These are phyloP conservation scores for Astragalus membranaceus DNA, from an alignment of 306 rosid genomes.

Conservation along the genomic window DNA sequence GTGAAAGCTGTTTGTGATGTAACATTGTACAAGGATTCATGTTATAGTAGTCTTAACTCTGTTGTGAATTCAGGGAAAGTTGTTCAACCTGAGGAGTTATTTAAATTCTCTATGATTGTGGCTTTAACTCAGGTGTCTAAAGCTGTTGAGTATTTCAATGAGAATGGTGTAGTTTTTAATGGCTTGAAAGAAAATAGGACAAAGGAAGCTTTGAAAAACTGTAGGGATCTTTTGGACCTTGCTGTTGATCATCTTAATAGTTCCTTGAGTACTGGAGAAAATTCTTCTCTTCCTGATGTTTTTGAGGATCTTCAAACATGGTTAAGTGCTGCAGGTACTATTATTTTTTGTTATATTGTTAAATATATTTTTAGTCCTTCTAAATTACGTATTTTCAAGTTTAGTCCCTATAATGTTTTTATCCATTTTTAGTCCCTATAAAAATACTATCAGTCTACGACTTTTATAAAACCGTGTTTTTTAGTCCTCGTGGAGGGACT, in stretches of 20 bases:
- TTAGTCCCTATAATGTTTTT: neutral
- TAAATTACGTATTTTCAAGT: neutral
- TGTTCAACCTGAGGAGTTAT: conserved; percentile 41
- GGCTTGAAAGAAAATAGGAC: conserved; percentile 22
- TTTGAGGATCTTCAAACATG: conserved; percentile 64
- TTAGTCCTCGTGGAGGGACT: no score
- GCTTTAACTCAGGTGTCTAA: conserved; percentile 42
- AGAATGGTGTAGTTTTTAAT: conserved; percentile 22
- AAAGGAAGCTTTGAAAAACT: conserved; percentile 37
- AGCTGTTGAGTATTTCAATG: conserved; percentile 26
- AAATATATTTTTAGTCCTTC: neutral
- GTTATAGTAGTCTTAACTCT: conserved; percentile 42
- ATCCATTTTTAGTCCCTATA: no score
- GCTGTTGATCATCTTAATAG: conserved; percentile 55
- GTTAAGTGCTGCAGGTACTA: conserved; percentile 64
- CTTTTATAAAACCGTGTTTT: no score
- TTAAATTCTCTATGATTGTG: conserved; percentile 34
- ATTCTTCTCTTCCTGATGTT: conserved; percentile 33
- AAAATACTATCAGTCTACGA: no score
- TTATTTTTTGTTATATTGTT: neutral
- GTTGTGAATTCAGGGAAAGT: conserved; percentile 17
- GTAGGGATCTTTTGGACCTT: conserved; percentile 47
- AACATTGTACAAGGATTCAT: conserved; percentile 51
- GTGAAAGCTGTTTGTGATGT: conserved; percentile 65
- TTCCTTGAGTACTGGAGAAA: conserved; percentile 25